Evolutionary conservation across 495 filamentous ascomycete genomes (phyloP), one percentile per base, ranked within the genome.

Genomic region (Tuber borchii): DNA sequence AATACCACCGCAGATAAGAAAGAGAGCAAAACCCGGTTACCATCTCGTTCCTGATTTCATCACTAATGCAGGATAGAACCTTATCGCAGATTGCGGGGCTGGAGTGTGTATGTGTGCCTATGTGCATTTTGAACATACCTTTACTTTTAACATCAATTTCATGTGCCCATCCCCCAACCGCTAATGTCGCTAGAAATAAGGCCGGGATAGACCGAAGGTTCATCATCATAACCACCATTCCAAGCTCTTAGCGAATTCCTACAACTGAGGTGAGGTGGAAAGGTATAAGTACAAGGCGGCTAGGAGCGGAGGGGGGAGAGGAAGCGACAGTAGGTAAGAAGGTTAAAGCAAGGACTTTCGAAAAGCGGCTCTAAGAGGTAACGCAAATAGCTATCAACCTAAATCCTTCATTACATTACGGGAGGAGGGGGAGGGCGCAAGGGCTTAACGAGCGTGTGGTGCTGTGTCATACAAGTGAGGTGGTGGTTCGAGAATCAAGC

Each of bases 1-100:
- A 89, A 90, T 92, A 69, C 34, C 56, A 4, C 56, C 8, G n/a
- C 2, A 65, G 56, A 65, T 65, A 65, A 34, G 12, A 65, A 65
- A 46, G 12, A 46, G 20, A 46, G 14, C 2, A 19, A 16, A 65
- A 31, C 26, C 56, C 16, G 56, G 56, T 65, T 34, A 65, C 12
- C 26, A 65, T 31, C 56, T 17, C 26, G 56, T 34, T 34, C 56
- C 56, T 26, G 56, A 7, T 34, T 8, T 14, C 56, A 34, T 65
- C 56, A 26, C 56, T 65, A 31, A 65, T 34, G 56, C 56, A 65
- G 26, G 56, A 20, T 22, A 37, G 34, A 37, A 2, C 48, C 56
- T 34, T 34, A 65, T 65, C 56, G 56, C 56, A 19, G 56, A 34
- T 34, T 34, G 56, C 56, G 56, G 56, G 56, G 56, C 10, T 34